Percentiles rank a stretch among this genome's conserved stretches.
Evolutionary conservation across 225 moss, liverwort and hornwort species (phyloP).

Genomic region (Rhytidiadelphus loreus): DNA sequence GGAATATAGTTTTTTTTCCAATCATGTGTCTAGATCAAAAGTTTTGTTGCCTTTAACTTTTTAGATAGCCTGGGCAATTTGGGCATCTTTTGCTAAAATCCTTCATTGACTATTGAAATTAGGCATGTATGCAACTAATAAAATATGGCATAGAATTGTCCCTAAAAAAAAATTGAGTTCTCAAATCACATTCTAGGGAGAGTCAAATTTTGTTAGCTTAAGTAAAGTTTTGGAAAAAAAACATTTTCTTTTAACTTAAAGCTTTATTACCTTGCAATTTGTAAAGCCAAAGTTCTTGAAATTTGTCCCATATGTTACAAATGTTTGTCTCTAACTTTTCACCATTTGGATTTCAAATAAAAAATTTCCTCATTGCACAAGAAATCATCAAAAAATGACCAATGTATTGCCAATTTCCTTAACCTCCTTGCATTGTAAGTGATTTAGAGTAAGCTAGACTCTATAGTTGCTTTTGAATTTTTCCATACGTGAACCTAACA

Average conservation of each 20-base stretch:
- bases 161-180: too few relatives aligned
- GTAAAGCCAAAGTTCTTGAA: background rate
- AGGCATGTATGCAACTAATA: background rate
- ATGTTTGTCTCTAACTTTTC: background rate
- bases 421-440: background rate
- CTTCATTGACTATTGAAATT: background rate
- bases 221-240: background rate
- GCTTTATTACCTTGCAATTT: background rate
- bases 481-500: background rate
- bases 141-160: too few relatives aligned
- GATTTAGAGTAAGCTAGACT: too few relatives aligned
- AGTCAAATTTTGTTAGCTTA: background rate
- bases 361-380: background rate
- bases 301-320: background rate
- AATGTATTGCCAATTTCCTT: background rate
- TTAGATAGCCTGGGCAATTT: accelerated
- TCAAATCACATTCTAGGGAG: background rate
- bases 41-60: accelerated
- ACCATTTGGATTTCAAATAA: background rate
- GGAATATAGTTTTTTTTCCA: background rate
- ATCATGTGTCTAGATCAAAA: accelerated
- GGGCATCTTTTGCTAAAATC: background rate
- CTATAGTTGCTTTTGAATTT: too few relatives aligned
- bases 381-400: background rate
- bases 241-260: background rate